Evolutionary conservation across 805 yeast genomes (phyloP), one percentile per base, ranked within the genome.

Genomic region (Candida pini): DNA sequence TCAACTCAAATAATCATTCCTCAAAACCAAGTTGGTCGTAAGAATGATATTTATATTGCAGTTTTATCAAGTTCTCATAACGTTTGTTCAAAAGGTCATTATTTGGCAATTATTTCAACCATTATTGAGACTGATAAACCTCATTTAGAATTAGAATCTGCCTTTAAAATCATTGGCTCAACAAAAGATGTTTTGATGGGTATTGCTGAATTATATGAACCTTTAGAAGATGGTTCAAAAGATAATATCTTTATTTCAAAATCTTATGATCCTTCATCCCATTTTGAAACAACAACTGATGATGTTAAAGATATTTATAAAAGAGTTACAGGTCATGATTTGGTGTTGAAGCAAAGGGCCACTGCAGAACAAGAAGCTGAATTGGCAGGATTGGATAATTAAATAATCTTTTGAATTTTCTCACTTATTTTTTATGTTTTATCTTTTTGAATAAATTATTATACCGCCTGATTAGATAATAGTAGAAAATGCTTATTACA

Each of bases 1-100:
- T 89, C 97, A 3, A 73, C 85, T 30, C 98, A 92, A 66, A 81
- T 92, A 47, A 86, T 92, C 58, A 87, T 92, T 43, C 97, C 98
- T 17, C 98, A 94, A 63, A 86, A 88, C 62, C 97, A 92, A 62
- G 86, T 87, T 35, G 82, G 78, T 38, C 79, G 98, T 51, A 84
- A 86, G 62, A 83, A 89, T 58, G 98, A 92, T 60, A 92, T 92
- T 44, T 92, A 92, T 62, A 76, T 92, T 51, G 96, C 98, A 2
- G 82, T 86, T 19, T 71, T 92, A 34, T 87, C 96, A 3, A 76
- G 82, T 44, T 80, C 86, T 29, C 98, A 92, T 63, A 83, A 86
- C 56, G 96, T 90, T 40, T 78, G 87, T 43, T 81, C 96, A 36
- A 78, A 79, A 58, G 95, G 95, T 29, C 82, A 88, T 65, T 85